Conservation (phyloP, 192 early-diverging fungal species). For the Paraglomus brasilianum region DNA sequence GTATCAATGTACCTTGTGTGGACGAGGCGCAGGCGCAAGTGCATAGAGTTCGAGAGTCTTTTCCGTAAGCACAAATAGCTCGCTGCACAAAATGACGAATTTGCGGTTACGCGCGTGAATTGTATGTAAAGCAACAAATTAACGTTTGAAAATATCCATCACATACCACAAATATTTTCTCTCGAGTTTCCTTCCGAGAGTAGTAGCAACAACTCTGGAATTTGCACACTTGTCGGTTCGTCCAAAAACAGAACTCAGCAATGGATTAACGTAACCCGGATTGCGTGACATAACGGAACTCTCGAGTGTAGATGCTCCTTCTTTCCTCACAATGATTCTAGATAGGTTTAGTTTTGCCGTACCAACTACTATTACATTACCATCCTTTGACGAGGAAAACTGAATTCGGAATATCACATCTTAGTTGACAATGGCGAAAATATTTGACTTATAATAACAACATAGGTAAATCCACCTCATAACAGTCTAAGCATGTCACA, state of each 20-base stretch:
- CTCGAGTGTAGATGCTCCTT: not conserved
- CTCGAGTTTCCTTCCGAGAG: slow-evolving; percentile 5
- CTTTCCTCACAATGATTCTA: not conserved
- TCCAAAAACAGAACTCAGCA: slow-evolving; percentile 12
- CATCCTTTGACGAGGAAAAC: not conserved
- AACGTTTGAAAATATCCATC: not conserved
- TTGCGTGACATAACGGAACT: slow-evolving; percentile 1
- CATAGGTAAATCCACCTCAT: slow-evolving; percentile 10
- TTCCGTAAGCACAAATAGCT: slow-evolving; percentile 6
- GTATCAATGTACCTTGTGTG: slow-evolving; percentile 7
- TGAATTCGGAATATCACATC: too few species aligned
- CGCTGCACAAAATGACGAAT: not conserved
- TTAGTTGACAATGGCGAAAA: too few species aligned
- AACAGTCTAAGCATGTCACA: slow-evolving; percentile 4
- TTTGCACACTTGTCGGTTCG: not conserved
- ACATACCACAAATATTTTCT: slow-evolving; percentile 9
- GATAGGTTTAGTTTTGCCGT: not conserved
- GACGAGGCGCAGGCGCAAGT: not conserved
- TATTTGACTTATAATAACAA: too few species aligned
- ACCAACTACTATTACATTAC: slow-evolving; percentile 21
- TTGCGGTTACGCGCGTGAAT: too few species aligned
- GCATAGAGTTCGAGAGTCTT: slow-evolving; percentile 17
- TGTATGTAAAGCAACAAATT: not conserved
- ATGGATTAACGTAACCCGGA: not conserved
- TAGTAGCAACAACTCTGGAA: slow-evolving; percentile 3